Evolutionary conservation across 148 eudicot genomes (phyloP).

Genomic region (Vaccinium corymbosum): DNA sequence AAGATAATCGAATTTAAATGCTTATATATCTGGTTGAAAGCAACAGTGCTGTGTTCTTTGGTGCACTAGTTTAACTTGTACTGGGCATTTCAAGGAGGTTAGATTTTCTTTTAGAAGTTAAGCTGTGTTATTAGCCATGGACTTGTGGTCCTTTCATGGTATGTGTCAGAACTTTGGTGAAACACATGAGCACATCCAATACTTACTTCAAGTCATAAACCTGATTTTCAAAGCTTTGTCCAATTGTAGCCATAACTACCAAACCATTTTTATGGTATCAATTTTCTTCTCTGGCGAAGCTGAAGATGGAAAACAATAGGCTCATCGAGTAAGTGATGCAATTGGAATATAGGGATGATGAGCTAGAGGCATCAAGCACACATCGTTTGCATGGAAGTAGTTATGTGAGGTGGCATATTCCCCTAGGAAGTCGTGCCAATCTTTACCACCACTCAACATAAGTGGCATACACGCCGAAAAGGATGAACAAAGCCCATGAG

Average conservation of each 20-base stretch:
- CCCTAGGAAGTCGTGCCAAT: no score
- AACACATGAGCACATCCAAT: not conserved
- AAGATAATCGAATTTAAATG: not conserved
- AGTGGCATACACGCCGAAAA: no score
- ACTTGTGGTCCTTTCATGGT: not conserved
- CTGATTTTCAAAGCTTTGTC: not conserved
- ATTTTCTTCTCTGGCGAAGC: not conserved
- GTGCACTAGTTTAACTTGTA: not conserved
- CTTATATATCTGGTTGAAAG: not conserved
- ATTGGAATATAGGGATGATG: not conserved
- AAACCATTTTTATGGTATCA: not conserved
- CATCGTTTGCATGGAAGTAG: not conserved
- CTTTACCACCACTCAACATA: no score
- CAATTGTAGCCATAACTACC: not conserved
- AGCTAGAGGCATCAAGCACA: not conserved
- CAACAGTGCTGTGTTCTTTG: not conserved
- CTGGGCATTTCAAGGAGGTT: not conserved
- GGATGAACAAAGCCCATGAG: no score
- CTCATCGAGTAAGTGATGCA: not conserved
- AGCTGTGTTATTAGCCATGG: not conserved
- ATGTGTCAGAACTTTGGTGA: not conserved
- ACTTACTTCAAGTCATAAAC: not conserved
- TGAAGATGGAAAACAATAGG: not conserved
- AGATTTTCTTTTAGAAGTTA: not conserved
- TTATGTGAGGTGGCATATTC: no score